A percentile compares a stretch with the other conserved stretches of the same genome.
phyloP scores from a whole-genome alignment of 352 stramenopile genomes.

The Globisporangium canariense region DNA sequence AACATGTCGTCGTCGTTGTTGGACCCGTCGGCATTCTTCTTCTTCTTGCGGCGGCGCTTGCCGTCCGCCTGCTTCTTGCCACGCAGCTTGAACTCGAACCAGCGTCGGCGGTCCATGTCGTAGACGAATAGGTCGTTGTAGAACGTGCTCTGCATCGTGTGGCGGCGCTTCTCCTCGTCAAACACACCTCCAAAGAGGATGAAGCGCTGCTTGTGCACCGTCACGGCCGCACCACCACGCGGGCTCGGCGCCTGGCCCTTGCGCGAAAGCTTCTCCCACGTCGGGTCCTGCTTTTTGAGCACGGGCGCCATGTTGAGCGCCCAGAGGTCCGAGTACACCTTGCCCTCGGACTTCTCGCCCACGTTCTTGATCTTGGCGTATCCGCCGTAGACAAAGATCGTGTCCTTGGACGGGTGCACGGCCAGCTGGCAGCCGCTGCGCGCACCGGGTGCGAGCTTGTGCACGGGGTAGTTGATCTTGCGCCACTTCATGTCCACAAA shows the following conservation, averaged over 20 bases:
- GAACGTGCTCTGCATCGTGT: constrained; percentile 90
- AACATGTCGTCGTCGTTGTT: constrained; percentile 27
- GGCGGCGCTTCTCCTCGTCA: constrained; percentile 87
- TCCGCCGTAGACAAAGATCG: constrained; percentile 93
- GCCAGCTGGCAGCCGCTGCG: constrained; percentile 84
- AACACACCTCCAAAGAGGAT: constrained; percentile 97
- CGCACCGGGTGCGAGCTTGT: constrained; percentile 56
- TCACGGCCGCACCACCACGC: constrained; percentile 77
- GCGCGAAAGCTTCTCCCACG: constrained; percentile 92
- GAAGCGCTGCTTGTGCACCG: constrained; percentile 93
- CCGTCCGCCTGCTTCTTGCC: constrained; percentile 73
- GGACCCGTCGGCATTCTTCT: constrained; percentile 30
- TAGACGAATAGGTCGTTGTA: constrained; percentile 98
- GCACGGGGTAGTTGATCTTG: constrained; percentile 67
- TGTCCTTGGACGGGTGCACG: constrained; percentile 84
- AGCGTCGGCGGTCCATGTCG: constrained; percentile 95
- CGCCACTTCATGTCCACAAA: constrained; percentile 89
- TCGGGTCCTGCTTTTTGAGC: constrained; percentile 87
- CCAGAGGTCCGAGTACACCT: constrained; percentile 96
- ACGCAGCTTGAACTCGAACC: constrained; percentile 91
- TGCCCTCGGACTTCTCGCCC: constrained; percentile 90
- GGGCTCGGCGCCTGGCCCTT: constrained; percentile 84
- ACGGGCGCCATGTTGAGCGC: constrained; percentile 89
- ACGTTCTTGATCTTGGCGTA: constrained; percentile 94
- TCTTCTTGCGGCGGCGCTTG: constrained; percentile 66